phyloP scores from a whole-genome alignment of 1,284 basidiomycete genomes.

The Psilocybe mexicana region DNA sequence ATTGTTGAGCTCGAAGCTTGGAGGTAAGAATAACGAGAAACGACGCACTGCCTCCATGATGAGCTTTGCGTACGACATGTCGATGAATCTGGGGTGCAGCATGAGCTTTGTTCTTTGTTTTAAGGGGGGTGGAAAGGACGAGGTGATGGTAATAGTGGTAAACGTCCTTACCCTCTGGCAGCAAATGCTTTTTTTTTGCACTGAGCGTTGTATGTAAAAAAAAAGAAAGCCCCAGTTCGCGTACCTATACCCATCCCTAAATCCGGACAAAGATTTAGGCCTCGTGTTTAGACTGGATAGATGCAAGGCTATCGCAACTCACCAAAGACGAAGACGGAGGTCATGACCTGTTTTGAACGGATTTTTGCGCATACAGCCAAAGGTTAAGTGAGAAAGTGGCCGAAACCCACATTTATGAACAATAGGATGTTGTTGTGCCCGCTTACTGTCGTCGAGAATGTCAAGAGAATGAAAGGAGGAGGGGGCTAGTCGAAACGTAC shows the following conservation, averaged over 20 bases:
- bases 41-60: constrained; percentile 18
- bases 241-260: constrained; percentile 23
- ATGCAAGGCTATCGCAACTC: neutral
- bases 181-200: constrained; percentile 21
- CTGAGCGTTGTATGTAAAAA: neutral
- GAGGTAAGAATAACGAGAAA: neutral
- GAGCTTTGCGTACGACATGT: constrained; percentile 17
- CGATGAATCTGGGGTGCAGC: constrained; percentile 16
- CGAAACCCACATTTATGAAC: constrained; percentile 19
- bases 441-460: constrained; percentile 21
- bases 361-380: neutral
- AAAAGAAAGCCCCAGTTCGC: neutral
- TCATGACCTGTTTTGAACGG: constrained; percentile 9
- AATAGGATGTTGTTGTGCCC: constrained; percentile 20
- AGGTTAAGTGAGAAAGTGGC: neutral
- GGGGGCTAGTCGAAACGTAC: constrained; percentile 10
- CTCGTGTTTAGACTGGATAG: no score
- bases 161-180: constrained; percentile 16
- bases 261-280: no score
- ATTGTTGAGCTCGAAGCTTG: neutral
- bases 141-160: neutral
- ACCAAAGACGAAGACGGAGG: constrained; percentile 24
- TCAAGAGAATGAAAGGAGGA: neutral
- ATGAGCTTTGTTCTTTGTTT: neutral
- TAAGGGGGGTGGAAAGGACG: neutral